Percentiles rank a stretch among this genome's conserved stretches.
phyloP scores from a whole-genome alignment of 2,329 filamentous ascomycete genomes.

The Colletotrichum sublineola region DNA sequence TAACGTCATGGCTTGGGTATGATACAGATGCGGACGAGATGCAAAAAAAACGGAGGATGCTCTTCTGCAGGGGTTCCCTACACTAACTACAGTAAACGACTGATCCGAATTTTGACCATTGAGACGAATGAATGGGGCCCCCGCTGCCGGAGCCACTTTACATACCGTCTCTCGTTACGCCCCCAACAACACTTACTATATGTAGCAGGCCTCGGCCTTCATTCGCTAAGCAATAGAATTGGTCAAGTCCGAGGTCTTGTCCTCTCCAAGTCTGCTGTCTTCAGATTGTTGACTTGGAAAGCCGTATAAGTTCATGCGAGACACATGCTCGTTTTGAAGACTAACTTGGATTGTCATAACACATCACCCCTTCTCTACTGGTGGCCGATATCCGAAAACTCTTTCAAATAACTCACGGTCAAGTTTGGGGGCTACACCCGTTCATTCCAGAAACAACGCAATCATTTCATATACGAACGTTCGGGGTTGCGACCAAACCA shows the following conservation, averaged over 20 bases:
- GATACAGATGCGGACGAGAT: conserved; percentile 4
- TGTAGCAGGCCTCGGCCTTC: conserved; percentile 13
- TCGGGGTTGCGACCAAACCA: background rate
- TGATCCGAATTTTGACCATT: conserved; percentile 7
- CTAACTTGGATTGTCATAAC: background rate
- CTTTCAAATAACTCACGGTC: background rate
- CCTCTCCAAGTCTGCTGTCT: no score
- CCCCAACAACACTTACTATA: conserved; percentile 12
- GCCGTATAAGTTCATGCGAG: conserved; percentile 26
- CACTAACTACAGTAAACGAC: background rate
- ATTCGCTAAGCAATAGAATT: conserved; percentile 18
- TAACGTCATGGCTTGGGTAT: background rate
- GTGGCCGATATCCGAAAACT: conserved; percentile 5
- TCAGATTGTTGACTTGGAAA: background rate
- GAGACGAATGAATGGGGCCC: conserved; percentile 31
- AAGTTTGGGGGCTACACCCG: background rate
- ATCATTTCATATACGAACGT: background rate
- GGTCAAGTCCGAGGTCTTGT: background rate
- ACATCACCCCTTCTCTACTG: background rate
- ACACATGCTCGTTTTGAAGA: background rate
- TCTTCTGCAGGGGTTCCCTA: conserved; percentile 14
- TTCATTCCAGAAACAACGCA: background rate
- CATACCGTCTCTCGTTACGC: conserved; percentile 1
- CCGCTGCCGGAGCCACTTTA: conserved; percentile 38
- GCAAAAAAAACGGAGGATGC: background rate